Conservation (phyloP, 805 yeast genomes). For the Saccharomycopsis sp. region DNA sequence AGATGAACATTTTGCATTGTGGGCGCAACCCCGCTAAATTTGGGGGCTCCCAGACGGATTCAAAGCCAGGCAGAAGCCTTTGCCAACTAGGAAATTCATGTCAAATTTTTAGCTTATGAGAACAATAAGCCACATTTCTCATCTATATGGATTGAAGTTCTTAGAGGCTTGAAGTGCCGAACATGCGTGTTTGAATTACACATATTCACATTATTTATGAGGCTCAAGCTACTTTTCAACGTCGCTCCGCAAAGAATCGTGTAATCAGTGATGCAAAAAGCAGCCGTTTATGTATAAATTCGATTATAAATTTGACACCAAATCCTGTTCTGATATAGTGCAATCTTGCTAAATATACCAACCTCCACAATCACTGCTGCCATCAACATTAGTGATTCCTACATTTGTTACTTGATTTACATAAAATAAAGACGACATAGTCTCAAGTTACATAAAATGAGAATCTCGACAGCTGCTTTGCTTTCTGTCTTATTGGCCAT, state of each 20-base stretch:
- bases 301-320: background rate
- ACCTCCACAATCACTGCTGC: background rate
- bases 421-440: background rate
- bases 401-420: background rate
- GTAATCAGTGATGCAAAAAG: background rate
- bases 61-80: background rate
- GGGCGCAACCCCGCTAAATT: too few species aligned
- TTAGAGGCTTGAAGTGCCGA: background rate
- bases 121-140: background rate
- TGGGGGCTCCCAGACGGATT: too few species aligned
- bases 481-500: background rate
- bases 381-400: background rate
- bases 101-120: background rate
- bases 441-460: background rate
- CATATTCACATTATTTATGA: too few species aligned
- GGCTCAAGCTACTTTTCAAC: background rate
- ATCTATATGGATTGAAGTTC: background rate
- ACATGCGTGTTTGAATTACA: too few species aligned
- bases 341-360: background rate
- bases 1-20: too few species aligned
- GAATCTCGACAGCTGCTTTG: background rate
- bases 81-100: background rate
- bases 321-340: background rate
- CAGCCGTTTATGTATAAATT: background rate
- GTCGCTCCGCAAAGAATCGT: too few species aligned